Base-by-base conservation (phyloP, 352 stramenopile genomes). In the Salisapilia sapeloensis region DNA sequence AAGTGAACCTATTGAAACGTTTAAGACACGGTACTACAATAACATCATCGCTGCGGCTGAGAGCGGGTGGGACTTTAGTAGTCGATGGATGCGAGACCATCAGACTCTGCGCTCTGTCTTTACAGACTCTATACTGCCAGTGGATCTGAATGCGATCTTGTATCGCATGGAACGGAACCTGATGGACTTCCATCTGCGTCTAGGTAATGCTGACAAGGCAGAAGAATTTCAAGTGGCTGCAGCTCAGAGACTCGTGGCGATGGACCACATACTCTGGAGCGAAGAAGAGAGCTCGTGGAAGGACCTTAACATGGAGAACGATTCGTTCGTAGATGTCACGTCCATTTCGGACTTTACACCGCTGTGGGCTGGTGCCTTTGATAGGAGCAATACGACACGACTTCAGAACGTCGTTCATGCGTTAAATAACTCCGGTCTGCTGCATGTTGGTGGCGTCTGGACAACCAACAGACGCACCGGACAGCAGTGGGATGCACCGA, bases 1-100 rank as follows among this genome's bases (percentile, higher is more conserved):
- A n/a, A n/a, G n/a, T n/a, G n/a, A n/a, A n/a, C n/a, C n/a, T n/a
- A n/a, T n/a, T n/a, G 48, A 77, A 26, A 43, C 43, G 7, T 58
- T 74, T 40, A 81, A 83, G 37, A 56, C 59, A 32, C 54, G 54
- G 29, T 85, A 82, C 42, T 93, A 85, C 50, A 78, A 75, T 29
- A 65, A 87, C 40, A 58, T 92, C 23, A 82, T 79, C 26, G 63
- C 66, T 13, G 80, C 69, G 10, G 71, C 80, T 5, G 80, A 92
- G 50, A 89, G 69, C n/a, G 80, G 80, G 1, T 94, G 80, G 80
- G 80, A 94, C 44, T 94, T 94, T 35, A 85, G 61, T 40, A 90
- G 70, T 33, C 69, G 80, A 14, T 94, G 80, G 80, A 37, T 92
- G 7, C 42, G 53, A 23, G 49, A 79, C 25, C 49, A 54, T 1